A percentile compares a stretch with the other conserved stretches of the same genome.
Conservation (phyloP, 768 basidiomycete genomes). For the Udeniomyces megalosporus region DNA sequence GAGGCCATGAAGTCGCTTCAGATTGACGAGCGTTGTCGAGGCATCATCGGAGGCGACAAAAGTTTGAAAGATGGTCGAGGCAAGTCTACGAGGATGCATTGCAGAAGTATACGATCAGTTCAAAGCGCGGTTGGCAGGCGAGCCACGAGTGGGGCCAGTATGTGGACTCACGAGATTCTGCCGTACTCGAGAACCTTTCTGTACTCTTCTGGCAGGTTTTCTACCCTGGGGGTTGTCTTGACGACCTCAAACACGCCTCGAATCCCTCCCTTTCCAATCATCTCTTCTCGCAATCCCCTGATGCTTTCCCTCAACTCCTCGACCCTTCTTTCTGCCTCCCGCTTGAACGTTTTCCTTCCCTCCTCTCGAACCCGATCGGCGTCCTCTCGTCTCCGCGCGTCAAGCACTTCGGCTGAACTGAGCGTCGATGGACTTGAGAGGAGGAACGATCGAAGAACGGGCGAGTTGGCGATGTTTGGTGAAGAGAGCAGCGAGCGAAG, state of each 20-base stretch:
- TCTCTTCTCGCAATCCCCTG: constrained; percentile 76
- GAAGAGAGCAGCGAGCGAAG: constrained; percentile 62
- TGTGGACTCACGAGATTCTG: constrained; percentile 67
- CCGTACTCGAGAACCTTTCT: constrained; percentile 90
- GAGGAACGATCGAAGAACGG: constrained; percentile 72
- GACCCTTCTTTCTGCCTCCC: constrained; percentile 70
- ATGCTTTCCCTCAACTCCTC: constrained; percentile 70
- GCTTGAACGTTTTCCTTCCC: constrained; percentile 65
- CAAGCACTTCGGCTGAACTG: constrained; percentile 55
- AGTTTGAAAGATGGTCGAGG: constrained; percentile 89
- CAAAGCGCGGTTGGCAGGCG: too few relatives aligned
- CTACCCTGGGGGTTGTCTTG: constrained; percentile 58
- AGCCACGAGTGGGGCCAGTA: neutral
- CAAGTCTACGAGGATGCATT: constrained; percentile 44
- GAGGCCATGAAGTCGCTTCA: constrained; percentile 84
- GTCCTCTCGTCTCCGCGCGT: constrained; percentile 64
- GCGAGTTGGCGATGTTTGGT: constrained; percentile 60
- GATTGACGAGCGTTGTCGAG: constrained; percentile 65
- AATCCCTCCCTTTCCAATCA: constrained; percentile 55
- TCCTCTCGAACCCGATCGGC: constrained; percentile 77
- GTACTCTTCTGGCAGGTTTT: constrained; percentile 66
- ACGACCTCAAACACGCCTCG: constrained; percentile 76
- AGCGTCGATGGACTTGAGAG: constrained; percentile 56
- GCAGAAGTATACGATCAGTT: too few relatives aligned
- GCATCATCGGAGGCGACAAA: constrained; percentile 86